phyloP scores from a whole-genome alignment of 2,329 filamentous ascomycete genomes.

The Pseudogymnoascus sp. region DNA sequence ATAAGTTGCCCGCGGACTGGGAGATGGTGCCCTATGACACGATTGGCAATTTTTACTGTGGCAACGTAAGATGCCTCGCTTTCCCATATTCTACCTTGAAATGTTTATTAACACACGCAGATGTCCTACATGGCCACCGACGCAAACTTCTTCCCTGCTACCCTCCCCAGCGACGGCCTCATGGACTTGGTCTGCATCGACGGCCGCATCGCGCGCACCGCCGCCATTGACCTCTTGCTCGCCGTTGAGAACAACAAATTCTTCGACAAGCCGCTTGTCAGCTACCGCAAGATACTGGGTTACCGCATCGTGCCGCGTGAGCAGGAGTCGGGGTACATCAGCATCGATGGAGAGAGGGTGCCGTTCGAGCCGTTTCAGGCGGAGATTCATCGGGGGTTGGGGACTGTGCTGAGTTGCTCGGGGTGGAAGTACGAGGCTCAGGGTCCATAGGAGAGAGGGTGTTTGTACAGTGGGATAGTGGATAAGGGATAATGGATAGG shows the following conservation, averaged over 20 bases:
- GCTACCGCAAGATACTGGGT: constrained; percentile 78
- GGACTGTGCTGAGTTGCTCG: constrained; percentile 73
- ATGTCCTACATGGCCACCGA: constrained; percentile 89
- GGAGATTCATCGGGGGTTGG: constrained; percentile 76
- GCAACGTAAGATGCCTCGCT: constrained; percentile 57
- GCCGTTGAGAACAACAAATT: constrained; percentile 66
- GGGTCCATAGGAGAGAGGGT: constrained; percentile 34
- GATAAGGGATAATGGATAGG: background rate
- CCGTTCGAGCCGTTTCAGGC: constrained; percentile 87
- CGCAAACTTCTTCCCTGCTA: constrained; percentile 78
- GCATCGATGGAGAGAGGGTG: constrained; percentile 84
- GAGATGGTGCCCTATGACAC: constrained; percentile 64
- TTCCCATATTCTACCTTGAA: background rate
- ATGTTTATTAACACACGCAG: constrained; percentile 31
- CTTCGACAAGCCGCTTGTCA: constrained; percentile 71
- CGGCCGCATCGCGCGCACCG: constrained; percentile 62
- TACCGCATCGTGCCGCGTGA: constrained; percentile 76
- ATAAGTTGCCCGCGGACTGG: constrained; percentile 73
- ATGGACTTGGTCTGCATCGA: constrained; percentile 79
- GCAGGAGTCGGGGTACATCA: constrained; percentile 73
- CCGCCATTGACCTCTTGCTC: constrained; percentile 62
- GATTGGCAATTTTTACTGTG: constrained; percentile 86
- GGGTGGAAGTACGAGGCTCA: constrained; percentile 63
- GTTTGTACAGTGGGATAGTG: background rate
- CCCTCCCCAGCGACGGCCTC: constrained; percentile 74